These are phyloP conservation scores for Fusarium stilboides DNA, from an alignment of 2,329 filamentous ascomycete species.

Conservation along the genomic window DNA sequence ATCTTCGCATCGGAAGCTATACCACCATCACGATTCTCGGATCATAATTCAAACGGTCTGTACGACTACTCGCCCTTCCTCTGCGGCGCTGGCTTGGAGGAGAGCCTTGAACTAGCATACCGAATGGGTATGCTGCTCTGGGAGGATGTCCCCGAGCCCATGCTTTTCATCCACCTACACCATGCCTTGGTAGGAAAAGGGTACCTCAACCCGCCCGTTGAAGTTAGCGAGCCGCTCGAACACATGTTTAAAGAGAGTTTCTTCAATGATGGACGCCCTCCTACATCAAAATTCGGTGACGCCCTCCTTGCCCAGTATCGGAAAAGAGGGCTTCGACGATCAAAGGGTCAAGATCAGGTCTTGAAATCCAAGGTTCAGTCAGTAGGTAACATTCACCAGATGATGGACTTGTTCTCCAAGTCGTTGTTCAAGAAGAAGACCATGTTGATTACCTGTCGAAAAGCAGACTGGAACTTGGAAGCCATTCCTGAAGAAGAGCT, in stretches of 20 bases:
- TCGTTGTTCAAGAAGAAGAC: conserved; percentile 56
- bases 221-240: conserved; percentile 52
- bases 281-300: conserved; percentile 24
- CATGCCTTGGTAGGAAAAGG: conserved; percentile 63
- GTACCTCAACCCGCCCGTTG: conserved; percentile 54
- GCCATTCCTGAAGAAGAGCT: conserved; percentile 56
- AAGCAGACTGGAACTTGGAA: conserved; percentile 55
- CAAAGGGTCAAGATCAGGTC: too few relatives aligned
- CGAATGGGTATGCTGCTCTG: conserved; percentile 54
- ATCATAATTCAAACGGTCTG: conserved; percentile 60
- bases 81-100: conserved; percentile 62
- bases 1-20: conserved; percentile 43
- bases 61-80: conserved; percentile 66
- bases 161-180: conserved; percentile 61
- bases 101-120: conserved; percentile 61
- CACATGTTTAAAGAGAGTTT: conserved; percentile 30
- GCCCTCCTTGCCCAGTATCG: conserved; percentile 7
- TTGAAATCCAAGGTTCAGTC: too few relatives aligned
- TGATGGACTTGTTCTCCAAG: conserved; percentile 30
- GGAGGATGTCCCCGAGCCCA: conserved; percentile 58
- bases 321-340: too few relatives aligned
- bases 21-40: conserved; percentile 60
- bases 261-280: conserved; percentile 20
- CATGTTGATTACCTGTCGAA: conserved; percentile 49
- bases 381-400: too few relatives aligned